Conservation (phyloP, 208 protist species). For the Phytomonas francai region DNA sequence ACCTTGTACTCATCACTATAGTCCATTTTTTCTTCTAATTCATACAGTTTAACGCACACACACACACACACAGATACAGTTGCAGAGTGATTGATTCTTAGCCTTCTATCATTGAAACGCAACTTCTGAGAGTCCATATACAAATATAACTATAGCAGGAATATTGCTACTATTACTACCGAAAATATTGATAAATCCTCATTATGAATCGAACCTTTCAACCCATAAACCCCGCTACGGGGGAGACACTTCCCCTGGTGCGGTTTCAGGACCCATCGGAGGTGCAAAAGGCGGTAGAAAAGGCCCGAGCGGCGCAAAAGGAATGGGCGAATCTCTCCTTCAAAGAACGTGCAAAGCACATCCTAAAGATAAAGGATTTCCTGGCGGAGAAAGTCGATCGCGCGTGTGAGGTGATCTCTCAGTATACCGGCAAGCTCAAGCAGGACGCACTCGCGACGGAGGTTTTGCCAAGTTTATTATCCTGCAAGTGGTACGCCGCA, state of each 20-base stretch:
- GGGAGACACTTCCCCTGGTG: constrained; percentile 23
- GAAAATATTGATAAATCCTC: no score
- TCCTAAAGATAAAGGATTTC: constrained; percentile 50
- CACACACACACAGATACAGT: background rate
- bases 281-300: constrained; percentile 24
- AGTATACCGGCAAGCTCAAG: constrained; percentile 55
- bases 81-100: background rate
- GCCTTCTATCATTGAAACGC: background rate
- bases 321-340: constrained; percentile 47
- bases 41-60: background rate
- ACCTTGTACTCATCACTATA: background rate
- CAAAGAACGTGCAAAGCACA: constrained; percentile 34
- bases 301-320: constrained; percentile 46
- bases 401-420: constrained; percentile 33
- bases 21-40: background rate
- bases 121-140: background rate
- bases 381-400: constrained; percentile 52
- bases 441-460: constrained; percentile 75
- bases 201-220: constrained; percentile 3
- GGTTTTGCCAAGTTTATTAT: constrained; percentile 50
- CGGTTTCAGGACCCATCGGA: constrained; percentile 19
- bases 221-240: constrained; percentile 63
- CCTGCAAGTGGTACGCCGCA: constrained; percentile 71
- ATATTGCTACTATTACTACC: background rate
- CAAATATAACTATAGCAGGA: background rate